Evolutionary conservation across 2,329 filamentous ascomycete species (phyloP).

Genomic region (Botryotinia globosa): DNA sequence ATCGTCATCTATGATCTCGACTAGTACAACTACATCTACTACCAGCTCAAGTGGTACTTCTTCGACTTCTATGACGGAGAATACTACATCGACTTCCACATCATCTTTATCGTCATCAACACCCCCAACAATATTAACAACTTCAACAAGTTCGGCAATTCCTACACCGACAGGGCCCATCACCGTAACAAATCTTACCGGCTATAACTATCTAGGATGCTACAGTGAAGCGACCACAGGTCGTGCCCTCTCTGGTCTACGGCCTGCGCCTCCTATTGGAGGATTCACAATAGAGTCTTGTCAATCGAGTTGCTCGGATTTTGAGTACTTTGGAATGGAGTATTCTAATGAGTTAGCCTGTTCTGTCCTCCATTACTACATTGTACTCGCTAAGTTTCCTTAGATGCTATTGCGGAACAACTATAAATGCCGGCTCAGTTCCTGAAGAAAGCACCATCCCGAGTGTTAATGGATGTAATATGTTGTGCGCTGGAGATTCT

Average conservation of each 20-base stretch:
- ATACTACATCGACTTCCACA: not conserved
- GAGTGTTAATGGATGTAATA: slow-evolving; percentile 29
- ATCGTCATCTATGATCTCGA: slow-evolving; percentile 5
- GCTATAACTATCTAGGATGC: slow-evolving; percentile 47
- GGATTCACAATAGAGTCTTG: slow-evolving; percentile 39
- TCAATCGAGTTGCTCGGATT: slow-evolving; percentile 33
- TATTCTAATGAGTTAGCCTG: slow-evolving; percentile 28
- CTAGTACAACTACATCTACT: not conserved
- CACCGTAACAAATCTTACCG: slow-evolving; percentile 43
- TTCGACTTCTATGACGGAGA: not conserved
- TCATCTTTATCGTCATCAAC: not conserved
- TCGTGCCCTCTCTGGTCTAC: slow-evolving; percentile 43
- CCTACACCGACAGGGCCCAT: slow-evolving; percentile 42
- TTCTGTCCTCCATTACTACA: no score
- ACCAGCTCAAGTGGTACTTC: not conserved
- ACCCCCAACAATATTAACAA: not conserved
- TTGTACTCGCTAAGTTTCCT: not conserved
- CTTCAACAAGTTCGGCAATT: not conserved
- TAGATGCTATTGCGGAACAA: slow-evolving; percentile 34
- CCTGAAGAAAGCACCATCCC: slow-evolving; percentile 18
- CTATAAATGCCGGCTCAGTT: slow-evolving; percentile 24
- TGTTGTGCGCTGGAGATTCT: slow-evolving; percentile 34
- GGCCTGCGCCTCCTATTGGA: slow-evolving; percentile 18
- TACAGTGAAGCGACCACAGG: slow-evolving; percentile 46
- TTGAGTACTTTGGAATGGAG: slow-evolving; percentile 36